Evolutionary conservation across 345 rosid genomes (phyloP).

Genomic region (Corchorus olitorius): DNA sequence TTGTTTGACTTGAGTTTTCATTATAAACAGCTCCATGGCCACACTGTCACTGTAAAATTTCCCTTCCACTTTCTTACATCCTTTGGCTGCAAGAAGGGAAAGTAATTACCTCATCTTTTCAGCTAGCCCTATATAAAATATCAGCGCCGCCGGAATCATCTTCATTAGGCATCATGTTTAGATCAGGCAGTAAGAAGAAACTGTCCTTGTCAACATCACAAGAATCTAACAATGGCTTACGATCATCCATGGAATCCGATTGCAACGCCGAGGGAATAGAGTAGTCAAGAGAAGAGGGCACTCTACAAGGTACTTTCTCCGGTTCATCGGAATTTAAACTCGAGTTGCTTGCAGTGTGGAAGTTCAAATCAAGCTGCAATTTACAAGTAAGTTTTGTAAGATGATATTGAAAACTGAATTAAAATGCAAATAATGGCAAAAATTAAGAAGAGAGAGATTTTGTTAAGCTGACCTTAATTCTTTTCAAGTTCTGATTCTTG

Average conservation of each 20-base stretch:
- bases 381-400: background rate
- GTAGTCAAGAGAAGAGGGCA: conserved; percentile 20
- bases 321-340: conserved; percentile 17
- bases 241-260: background rate
- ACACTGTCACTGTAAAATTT: background rate
- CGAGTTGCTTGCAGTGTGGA: conserved; percentile 24
- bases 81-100: conserved; percentile 1
- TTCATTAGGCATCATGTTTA: conserved; percentile 66
- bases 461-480: conserved; percentile 55
- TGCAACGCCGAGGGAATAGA: conserved; percentile 12
- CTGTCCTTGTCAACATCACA: conserved; percentile 23
- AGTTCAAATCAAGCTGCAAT: conserved; percentile 58
- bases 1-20: background rate
- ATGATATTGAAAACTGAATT: background rate
- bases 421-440: background rate
- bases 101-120: conserved; percentile 12
- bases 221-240: conserved; percentile 27
- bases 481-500: conserved; percentile 68
- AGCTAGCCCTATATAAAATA: conserved; percentile 40
- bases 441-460: background rate
- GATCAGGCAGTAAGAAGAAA: conserved; percentile 63
- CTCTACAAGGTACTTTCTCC: conserved; percentile 16
- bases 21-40: conserved; percentile 9
- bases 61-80: background rate
- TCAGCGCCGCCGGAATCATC: conserved; percentile 41